These are phyloP conservation scores for Sherardia arvensis DNA, from an alignment of 257 asterid species.

Conservation along the genomic window DNA sequence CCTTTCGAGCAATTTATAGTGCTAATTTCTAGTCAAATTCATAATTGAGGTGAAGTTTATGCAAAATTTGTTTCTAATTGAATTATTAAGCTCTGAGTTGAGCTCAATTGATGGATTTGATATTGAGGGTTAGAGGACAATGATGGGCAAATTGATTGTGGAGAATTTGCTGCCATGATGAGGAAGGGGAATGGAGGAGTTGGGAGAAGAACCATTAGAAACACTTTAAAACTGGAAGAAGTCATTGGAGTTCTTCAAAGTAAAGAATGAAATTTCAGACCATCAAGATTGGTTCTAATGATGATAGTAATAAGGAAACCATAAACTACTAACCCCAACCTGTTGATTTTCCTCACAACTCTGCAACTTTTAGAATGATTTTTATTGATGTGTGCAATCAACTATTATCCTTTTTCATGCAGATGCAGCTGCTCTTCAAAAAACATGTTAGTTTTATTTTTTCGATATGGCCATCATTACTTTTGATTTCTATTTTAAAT, in stretches of 20 bases:
- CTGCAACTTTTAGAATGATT: not conserved
- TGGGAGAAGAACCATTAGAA: constrained; percentile 39
- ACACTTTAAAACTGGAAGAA: constrained; percentile 29
- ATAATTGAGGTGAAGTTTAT: too few species aligned
- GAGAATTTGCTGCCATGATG: constrained; percentile 44
- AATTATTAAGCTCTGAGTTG: too few species aligned
- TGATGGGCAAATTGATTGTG: constrained; percentile 42
- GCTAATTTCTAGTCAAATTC: too few species aligned
- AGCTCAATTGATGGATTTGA: too few species aligned
- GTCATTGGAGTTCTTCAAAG: constrained; percentile 24
- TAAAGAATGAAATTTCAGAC: constrained; percentile 5
- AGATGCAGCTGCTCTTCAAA: not conserved
- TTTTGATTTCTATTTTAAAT: too few species aligned
- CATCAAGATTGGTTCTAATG: not conserved
- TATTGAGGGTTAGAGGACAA: too few species aligned
- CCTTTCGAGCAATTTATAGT: too few species aligned
- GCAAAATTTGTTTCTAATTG: too few species aligned
- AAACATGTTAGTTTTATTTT: too few species aligned
- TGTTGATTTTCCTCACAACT: not conserved
- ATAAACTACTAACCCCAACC: constrained; percentile 6
- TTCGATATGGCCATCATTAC: too few species aligned
- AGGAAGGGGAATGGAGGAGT: constrained; percentile 37
- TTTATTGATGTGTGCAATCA: not conserved
- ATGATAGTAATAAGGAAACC: not conserved
- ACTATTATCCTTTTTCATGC: too few species aligned